Percentiles rank a stretch among this genome's conserved stretches.
These are phyloP conservation scores for Ophiostoma populinum DNA, from an alignment of 2,329 filamentous ascomycete species.

Conservation along the genomic window DNA sequence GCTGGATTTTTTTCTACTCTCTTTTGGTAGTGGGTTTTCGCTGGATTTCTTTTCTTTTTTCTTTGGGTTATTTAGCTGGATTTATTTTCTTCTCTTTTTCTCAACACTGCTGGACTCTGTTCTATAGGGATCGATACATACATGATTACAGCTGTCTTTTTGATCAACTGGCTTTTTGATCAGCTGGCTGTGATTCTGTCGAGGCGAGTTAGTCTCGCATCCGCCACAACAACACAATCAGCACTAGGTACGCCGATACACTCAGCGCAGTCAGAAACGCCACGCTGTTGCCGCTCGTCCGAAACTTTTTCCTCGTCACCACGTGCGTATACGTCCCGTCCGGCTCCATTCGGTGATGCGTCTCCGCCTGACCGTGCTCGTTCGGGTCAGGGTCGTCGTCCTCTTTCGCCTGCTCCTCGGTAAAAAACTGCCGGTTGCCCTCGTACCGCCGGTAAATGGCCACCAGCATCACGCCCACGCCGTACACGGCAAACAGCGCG, in stretches of 20 bases:
- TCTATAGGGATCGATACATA: too few relatives aligned
- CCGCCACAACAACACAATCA: slow-evolving; percentile 28
- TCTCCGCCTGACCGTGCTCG: slow-evolving; percentile 3
- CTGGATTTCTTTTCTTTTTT: too few relatives aligned
- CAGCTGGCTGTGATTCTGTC: too few relatives aligned
- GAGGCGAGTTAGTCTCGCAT: slow-evolving; percentile 6
- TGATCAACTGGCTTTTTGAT: too few relatives aligned
- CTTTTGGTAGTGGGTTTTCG: too few relatives aligned
- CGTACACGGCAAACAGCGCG: slow-evolving; percentile 88
- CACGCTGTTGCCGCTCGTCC: slow-evolving; percentile 47
- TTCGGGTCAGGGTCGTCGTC: slow-evolving; percentile 11
- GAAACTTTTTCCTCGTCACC: slow-evolving; percentile 35
- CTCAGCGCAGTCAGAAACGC: slow-evolving; percentile 38
- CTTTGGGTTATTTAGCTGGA: too few relatives aligned
- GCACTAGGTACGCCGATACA: slow-evolving; percentile 36
- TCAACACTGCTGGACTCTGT: too few relatives aligned
- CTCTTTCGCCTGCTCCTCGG: slow-evolving; percentile 22
- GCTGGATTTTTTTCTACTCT: too few relatives aligned
- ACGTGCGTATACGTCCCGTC: slow-evolving; percentile 13
- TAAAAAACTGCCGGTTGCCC: slow-evolving; percentile 89
- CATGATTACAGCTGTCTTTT: too few relatives aligned
- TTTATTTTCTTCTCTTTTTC: too few relatives aligned
- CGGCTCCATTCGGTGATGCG: slow-evolving; percentile 10
- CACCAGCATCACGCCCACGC: slow-evolving; percentile 65
- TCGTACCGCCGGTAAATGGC: slow-evolving; percentile 76